Evolutionary conservation across 2,329 filamentous ascomycete genomes (phyloP), one percentile per base, ranked within the genome.

Genomic region (Lachnellula arida): DNA sequence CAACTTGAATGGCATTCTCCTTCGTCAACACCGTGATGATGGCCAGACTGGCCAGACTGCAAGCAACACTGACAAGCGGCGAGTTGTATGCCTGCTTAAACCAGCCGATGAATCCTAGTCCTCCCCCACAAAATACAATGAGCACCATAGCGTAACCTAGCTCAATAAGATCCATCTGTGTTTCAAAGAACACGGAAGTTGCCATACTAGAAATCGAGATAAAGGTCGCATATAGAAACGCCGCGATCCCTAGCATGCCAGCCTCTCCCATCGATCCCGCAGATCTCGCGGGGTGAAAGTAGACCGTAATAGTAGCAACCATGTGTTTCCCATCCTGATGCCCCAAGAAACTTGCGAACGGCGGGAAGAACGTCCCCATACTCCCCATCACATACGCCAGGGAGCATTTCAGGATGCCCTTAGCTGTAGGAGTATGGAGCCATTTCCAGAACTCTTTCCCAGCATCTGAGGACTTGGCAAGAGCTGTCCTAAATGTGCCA

Each of bases 11-110:
- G 2, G 91, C 85, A 50, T 91, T 91, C 72, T 97, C 93, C 72
- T 95, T 96, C 11, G 93, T 96, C 59, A 97, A 76, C 46, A 96
- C 84, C 2, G 89, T 92, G 68, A 97, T 96, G 60, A 94, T 89
- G 49, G 90, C 90, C 56, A 97, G 85, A 35, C 90, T 93, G 6
- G 92, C 85, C 62, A 97, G 77, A 34, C 91, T 96, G 63, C 88
- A 91, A 48, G 88, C 89, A 37, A 93, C 88, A 67, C 91, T 92
- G 60, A 94, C 89, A 54, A 94, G 74, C 6, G 90, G 88, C 64
- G 88, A 86, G 58, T 87, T 89, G 58, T 90, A 78, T 64, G 78
- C 85, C 68, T 93, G 88, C 73, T 95, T 95, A 54, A 87, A 82
- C 91, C 90, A 95, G 44, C 89, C 92, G 28, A 97, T 81, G 62